A percentile compares a stretch with the other conserved stretches of the same genome.
These are phyloP conservation scores for Tirmania nivea DNA, from an alignment of 495 filamentous ascomycete species.

Conservation along the genomic window DNA sequence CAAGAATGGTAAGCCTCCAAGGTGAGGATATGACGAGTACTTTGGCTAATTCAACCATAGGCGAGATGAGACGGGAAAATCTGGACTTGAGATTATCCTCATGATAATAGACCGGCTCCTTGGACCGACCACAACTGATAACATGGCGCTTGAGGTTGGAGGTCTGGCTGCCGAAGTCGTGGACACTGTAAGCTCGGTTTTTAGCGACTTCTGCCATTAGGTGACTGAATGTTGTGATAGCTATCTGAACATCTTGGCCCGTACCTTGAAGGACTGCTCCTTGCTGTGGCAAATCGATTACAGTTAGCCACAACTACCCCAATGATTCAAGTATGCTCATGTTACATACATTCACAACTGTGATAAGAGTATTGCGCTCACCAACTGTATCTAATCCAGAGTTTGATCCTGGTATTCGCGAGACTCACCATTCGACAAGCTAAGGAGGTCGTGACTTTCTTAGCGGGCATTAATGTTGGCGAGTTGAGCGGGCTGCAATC, in stretches of 20 bases:
- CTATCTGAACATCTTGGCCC: slow-evolving; percentile 59
- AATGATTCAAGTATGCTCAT: slow-evolving; percentile 42
- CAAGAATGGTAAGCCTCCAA: slow-evolving; percentile 44
- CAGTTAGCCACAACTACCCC: slow-evolving; percentile 56
- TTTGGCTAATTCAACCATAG: not conserved
- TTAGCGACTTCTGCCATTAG: not conserved
- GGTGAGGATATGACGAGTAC: too few relatives aligned
- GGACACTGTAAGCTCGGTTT: slow-evolving; percentile 52
- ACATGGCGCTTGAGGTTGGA: slow-evolving; percentile 85
- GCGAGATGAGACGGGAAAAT: slow-evolving; percentile 43
- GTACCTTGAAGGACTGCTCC: slow-evolving; percentile 70
- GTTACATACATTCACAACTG: not conserved
- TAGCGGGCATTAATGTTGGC: slow-evolving; percentile 58
- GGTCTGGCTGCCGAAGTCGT: slow-evolving; percentile 86
- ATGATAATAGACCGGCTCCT: slow-evolving; percentile 87
- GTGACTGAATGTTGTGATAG: slow-evolving; percentile 3
- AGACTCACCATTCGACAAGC: slow-evolving; percentile 65
- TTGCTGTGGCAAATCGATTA: slow-evolving; percentile 70
- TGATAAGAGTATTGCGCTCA: not conserved
- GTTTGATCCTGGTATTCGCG: slow-evolving; percentile 84
- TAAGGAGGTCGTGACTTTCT: slow-evolving; percentile 76
- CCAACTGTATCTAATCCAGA: slow-evolving; percentile 27
- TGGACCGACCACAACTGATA: slow-evolving; percentile 59
- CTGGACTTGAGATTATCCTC: slow-evolving; percentile 69
- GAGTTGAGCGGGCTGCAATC: slow-evolving; percentile 59